Percentiles rank a stretch among this genome's conserved stretches.
phyloP scores from a whole-genome alignment of 2,329 filamentous ascomycete genomes.

The Clonostachys rhizophaga region DNA sequence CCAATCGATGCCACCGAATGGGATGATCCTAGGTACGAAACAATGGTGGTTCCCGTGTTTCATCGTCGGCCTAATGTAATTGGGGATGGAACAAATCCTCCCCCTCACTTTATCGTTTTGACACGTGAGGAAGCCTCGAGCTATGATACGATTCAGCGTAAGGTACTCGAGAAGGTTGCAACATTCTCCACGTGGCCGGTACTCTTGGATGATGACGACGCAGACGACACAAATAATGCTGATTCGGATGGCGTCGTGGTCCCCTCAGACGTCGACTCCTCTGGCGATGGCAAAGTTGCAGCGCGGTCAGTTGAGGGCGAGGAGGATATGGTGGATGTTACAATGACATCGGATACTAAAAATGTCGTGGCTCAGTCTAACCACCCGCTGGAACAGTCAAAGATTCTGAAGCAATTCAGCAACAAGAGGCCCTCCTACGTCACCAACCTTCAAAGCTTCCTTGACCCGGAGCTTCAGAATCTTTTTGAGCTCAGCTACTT shows the following conservation, averaged over 20 bases:
- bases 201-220: constrained; percentile 23
- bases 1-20: constrained; percentile 41
- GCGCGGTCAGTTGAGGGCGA: constrained; percentile 81
- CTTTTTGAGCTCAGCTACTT: constrained; percentile 76
- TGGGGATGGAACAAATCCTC: constrained; percentile 23
- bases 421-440: constrained; percentile 43
- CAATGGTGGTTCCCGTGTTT: constrained; percentile 66
- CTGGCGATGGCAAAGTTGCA: constrained; percentile 65
- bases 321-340: constrained; percentile 86
- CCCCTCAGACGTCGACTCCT: constrained; percentile 59
- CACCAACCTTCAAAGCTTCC: constrained; percentile 44
- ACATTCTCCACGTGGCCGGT: constrained; percentile 69
- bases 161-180: constrained; percentile 71
- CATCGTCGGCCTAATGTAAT: constrained; percentile 44
- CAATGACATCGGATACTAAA: constrained; percentile 47
- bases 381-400: constrained; percentile 10
- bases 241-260: constrained; percentile 68
- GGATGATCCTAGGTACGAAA: constrained; percentile 59
- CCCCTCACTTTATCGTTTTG: constrained; percentile 70
- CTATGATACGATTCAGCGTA: constrained; percentile 71
- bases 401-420: constrained; percentile 41
- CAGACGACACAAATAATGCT: constrained; percentile 42
- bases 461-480: constrained; percentile 60
- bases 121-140: constrained; percentile 63
- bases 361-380: constrained; percentile 1